Evolutionary conservation across 2,329 filamentous ascomycete species (phyloP).

Genomic region (Fusarium sp.): DNA sequence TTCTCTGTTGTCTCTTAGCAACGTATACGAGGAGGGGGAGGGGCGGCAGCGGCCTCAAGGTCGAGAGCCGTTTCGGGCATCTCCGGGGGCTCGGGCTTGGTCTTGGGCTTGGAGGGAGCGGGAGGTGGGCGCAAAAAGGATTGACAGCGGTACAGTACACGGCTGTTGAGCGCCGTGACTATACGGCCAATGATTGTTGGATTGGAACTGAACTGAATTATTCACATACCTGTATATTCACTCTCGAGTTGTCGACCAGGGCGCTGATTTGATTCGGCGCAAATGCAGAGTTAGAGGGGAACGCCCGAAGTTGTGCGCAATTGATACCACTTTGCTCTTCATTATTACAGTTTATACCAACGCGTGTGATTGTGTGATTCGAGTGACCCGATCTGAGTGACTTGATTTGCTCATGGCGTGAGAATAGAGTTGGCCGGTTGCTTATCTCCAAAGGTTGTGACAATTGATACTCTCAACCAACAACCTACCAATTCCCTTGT

Average conservation of each 20-base stretch:
- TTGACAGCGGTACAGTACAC: conserved; percentile 22
- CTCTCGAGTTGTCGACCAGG: conserved; percentile 1
- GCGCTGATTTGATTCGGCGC: conserved; percentile 4
- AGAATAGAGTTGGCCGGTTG: background rate
- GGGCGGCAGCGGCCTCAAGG: background rate
- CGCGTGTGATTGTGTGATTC: conserved; percentile 2
- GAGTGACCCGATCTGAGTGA: background rate
- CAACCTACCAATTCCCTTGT: background rate
- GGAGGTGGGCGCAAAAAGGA: background rate
- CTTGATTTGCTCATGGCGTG: background rate
- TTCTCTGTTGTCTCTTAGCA: conserved; percentile 16
- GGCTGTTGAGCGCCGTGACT: conserved; percentile 6
- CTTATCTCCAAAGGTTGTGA: background rate
- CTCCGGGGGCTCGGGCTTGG: background rate
- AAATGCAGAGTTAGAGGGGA: conserved; percentile 25
- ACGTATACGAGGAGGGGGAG: background rate
- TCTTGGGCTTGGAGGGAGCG: background rate
- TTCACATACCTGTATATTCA: conserved; percentile 17
- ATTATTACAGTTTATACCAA: background rate
- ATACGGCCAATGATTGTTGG: conserved; percentile 3
- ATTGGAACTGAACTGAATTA: background rate
- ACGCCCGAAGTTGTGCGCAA: conserved; percentile 31
- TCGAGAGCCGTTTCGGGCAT: conserved; percentile 16
- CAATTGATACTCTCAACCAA: background rate
- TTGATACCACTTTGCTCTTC: conserved; percentile 43